Evolutionary conservation across 768 basidiomycete species (phyloP), one percentile per base, ranked within the genome.

Genomic region (Daedalea quercina): DNA sequence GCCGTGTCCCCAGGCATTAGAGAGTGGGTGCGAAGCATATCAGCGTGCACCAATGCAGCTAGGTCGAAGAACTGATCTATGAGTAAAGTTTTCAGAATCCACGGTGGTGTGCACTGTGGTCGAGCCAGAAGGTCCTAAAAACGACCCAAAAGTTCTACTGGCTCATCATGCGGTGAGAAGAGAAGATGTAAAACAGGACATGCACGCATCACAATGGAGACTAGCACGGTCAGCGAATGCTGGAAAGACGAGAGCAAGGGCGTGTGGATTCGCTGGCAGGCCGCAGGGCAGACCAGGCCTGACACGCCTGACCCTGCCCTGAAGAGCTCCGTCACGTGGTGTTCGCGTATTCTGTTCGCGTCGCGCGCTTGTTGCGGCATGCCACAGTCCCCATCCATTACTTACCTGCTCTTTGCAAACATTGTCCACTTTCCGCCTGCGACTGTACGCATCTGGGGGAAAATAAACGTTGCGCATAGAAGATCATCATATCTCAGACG

Each of bases 1-100:
- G 82, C 86, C 77, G 68, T 87, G 85, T 85, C 73, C 78, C 86
- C 78, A 85, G 86, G 85, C 85, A 76, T 74, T 63, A 72, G 83
- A 73, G 73, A 73, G 84, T 87, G 86, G 85, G 62, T 54, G 19
- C 28, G 28, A 11, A 31, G 28, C 28, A 11, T 11, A 11, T 31
- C 28, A 4, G 11, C 28, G 28, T 11, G 25, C 51, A 55, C n/a
- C n/a, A n/a, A n/a, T n/a, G n/a, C n/a, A n/a, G n/a, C n/a, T 50
- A 22, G n/a, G 37, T 24, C n/a, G 12, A 41, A 48, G 20, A 44
- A 9, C 31, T 7, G 9, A 40, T 4, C 20, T n/a, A n/a, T n/a
- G n/a, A 9, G 28, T 20, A 23, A 24, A 37, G 3, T 37, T 12
- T 9, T 12, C 24, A 25, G 15, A 15, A 28, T n/a, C n/a, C n/a